Percentiles rank a stretch among this genome's conserved stretches.
phyloP scores from a whole-genome alignment of 2,329 filamentous ascomycete species.

The Claviceps pazoutovae region DNA sequence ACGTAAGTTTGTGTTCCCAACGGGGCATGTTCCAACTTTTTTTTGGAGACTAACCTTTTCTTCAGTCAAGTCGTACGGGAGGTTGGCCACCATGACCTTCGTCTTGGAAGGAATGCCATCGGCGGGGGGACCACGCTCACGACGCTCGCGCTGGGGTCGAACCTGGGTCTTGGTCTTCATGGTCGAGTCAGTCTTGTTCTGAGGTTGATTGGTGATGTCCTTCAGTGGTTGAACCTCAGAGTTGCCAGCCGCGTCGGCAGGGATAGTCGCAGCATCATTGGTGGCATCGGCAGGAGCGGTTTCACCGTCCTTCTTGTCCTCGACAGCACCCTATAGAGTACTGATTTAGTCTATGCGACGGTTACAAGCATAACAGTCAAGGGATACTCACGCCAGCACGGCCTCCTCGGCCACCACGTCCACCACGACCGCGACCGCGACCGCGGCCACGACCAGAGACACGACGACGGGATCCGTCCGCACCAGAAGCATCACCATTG shows the following conservation, averaged over 20 bases:
- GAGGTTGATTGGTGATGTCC: constrained; percentile 45
- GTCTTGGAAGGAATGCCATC: constrained; percentile 97
- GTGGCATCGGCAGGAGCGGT: constrained; percentile 20
- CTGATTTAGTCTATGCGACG: constrained; percentile 23
- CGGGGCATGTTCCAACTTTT: neutral
- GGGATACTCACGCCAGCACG: constrained; percentile 24
- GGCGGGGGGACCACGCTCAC: constrained; percentile 86
- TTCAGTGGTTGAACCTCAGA: constrained; percentile 44
- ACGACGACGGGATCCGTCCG: constrained; percentile 50
- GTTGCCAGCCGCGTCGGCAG: constrained; percentile 30
- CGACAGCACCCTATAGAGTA: constrained; percentile 16
- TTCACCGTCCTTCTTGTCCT: constrained; percentile 35
- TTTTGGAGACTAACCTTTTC: constrained; percentile 58
- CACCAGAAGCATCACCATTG: constrained; percentile 61
- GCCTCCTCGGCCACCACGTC: constrained; percentile 47
- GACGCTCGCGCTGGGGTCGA: constrained; percentile 45
- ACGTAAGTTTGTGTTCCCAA: neutral
- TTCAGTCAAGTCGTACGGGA: constrained; percentile 95
- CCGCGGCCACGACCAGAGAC: constrained; percentile 53
- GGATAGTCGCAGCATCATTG: constrained; percentile 32
- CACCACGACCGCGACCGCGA: constrained; percentile 54
- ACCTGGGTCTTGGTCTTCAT: constrained; percentile 44
- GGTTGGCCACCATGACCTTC: constrained; percentile 99
- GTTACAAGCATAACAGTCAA: neutral
- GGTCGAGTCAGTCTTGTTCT: constrained; percentile 41